A percentile compares a stretch with the other conserved stretches of the same genome.
Evolutionary conservation across 2,329 filamentous ascomycete species (phyloP).

Genomic region (Macrophomina phaseolina): DNA sequence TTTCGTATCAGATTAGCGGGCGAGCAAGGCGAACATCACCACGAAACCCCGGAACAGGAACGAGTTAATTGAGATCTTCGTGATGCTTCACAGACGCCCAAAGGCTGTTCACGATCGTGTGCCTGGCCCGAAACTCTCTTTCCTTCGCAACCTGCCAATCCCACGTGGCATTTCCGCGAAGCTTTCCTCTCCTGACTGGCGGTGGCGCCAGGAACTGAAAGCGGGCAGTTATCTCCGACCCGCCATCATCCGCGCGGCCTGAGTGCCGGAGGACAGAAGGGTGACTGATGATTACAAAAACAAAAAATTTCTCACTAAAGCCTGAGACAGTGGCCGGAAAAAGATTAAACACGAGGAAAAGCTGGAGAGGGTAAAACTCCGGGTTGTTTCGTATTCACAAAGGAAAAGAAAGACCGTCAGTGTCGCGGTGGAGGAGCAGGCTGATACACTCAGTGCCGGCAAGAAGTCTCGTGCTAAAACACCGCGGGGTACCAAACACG

Average conservation of each 20-base stretch:
- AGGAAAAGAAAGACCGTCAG: too few relatives aligned
- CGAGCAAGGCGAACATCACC: not conserved
- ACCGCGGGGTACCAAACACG: not conserved
- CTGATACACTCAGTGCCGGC: not conserved
- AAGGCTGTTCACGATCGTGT: not conserved
- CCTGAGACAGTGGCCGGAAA: not conserved
- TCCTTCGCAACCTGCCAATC: not conserved
- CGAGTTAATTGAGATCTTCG: conserved; percentile 1
- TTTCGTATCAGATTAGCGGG: not conserved
- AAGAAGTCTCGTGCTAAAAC: not conserved
- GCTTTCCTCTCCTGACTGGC: not conserved
- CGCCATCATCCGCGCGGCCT: conserved; percentile 12
- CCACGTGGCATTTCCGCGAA: conserved; percentile 16
- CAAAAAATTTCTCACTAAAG: not conserved
- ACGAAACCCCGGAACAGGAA: not conserved
- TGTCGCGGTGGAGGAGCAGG: not conserved
- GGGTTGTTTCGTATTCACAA: not conserved
- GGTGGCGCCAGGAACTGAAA: not conserved
- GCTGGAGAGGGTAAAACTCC: conserved; percentile 11
- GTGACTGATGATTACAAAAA: not conserved
- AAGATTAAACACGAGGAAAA: not conserved
- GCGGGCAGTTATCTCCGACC: conserved; percentile 9
- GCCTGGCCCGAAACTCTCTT: not conserved
- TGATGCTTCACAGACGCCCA: not conserved
- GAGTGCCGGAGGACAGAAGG: not conserved